Base-by-base conservation (phyloP, 176 grass and related monocot species). In the Musa acuminata region DNA sequence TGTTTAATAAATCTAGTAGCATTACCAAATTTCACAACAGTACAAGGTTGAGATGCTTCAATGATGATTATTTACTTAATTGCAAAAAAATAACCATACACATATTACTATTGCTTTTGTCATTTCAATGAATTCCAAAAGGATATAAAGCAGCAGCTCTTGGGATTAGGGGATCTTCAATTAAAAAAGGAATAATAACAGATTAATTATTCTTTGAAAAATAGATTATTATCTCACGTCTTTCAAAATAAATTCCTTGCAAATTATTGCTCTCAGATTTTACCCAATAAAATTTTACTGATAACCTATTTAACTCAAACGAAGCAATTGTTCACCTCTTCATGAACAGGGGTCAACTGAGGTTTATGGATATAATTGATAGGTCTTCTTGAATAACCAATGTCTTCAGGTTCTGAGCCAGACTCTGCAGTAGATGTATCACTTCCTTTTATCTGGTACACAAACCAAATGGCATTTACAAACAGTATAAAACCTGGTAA, bases 321-420 rank as follows among this genome's bases (percentile, higher is more conserved):
- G 48, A 81, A 22, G 74, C 24, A 52, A 43, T 43, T 17, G 63
- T 49, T 78, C 68, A 87, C 94, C 94, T 98, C 94, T 84, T 97
- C 87, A 20, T 82, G 77, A 49, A 92, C 84, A 83, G 71, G 76
- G 70, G 59, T 84, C 60, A 91, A 80, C 79, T 73, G 62, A 87
- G 77, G 81, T 80, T 82, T 84, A 55, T 51, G 48, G 54, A 66
- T 53, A 55, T 71, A 68, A 48, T 80, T 83, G 57, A 51, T 66
- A 70, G 75, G 68, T 81, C 59, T 80, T 11, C 55, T 81, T 66
- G 88, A 80, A 78, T 88, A 85, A 21, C 35, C 50, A 64, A 49
- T 78, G 54, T 98, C 88, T 84, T 98, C 90, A 43, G 85, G 69
- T 72, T 94, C 90, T 78, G 95, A 98, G 53, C 86, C 82, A 76